Conservation (phyloP, 495 filamentous ascomycete genomes). For the Neurospora sp. region DNA sequence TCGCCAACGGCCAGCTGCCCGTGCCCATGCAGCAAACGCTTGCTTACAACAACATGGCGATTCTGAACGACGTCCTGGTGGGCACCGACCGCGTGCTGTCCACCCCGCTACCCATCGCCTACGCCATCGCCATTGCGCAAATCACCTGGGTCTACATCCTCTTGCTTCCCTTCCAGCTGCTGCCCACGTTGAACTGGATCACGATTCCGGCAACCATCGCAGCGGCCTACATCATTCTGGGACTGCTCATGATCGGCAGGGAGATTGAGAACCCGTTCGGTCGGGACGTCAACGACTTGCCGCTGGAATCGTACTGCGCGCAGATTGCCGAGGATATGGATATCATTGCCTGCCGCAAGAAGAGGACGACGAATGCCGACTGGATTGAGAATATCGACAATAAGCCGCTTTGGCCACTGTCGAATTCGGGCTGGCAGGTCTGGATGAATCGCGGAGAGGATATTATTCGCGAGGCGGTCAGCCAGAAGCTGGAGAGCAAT, state of each 20-base stretch:
- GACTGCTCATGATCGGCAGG: constrained; percentile 73
- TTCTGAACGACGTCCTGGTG: constrained; percentile 63
- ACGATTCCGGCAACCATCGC: constrained; percentile 78
- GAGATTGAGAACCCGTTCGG: constrained; percentile 91
- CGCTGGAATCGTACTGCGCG: constrained; percentile 66
- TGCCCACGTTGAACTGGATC: constrained; percentile 50
- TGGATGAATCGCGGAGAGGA: constrained; percentile 53
- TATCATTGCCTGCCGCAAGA: constrained; percentile 50
- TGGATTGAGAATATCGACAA: constrained; percentile 52
- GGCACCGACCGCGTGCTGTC: constrained; percentile 74
- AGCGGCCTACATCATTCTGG: constrained; percentile 80
- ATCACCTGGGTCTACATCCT: constrained; percentile 84
- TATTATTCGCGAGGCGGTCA: constrained; percentile 29
- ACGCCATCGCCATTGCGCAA: constrained; percentile 76
- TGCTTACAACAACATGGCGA: constrained; percentile 41
- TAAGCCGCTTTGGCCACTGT: constrained; percentile 58
- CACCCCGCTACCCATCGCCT: constrained; percentile 76
- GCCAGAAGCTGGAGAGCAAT: constrained; percentile 26
- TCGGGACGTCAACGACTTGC: constrained; percentile 77
- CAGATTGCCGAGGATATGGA: constrained; percentile 65
- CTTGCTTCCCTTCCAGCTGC: constrained; percentile 77
- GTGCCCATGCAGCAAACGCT: constrained; percentile 39
- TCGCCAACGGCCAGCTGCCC: constrained; percentile 44
- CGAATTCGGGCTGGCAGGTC: constrained; percentile 41
- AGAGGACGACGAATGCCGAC: constrained; percentile 41